Evolutionary conservation across 2,329 filamentous ascomycete species (phyloP).

Genomic region (Ambrosiella cleistominuta): DNA sequence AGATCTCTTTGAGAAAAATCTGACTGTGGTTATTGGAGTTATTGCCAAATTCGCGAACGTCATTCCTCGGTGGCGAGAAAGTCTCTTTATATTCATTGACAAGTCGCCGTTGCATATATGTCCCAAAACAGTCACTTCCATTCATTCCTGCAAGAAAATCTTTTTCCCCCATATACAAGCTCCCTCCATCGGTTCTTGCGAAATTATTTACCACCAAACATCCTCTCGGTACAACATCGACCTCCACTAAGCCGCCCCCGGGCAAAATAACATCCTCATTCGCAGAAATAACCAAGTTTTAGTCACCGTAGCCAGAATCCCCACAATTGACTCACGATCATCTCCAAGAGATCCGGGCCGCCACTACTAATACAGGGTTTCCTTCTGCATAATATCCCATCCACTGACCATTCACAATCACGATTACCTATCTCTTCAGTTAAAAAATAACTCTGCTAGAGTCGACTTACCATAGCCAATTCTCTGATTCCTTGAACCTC

Average conservation of each 20-base stretch:
- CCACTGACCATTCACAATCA: neutral
- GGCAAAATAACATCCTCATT: neutral
- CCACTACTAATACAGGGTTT: too few species aligned
- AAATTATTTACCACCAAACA: neutral
- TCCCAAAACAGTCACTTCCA: neutral
- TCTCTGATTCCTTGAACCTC: too few species aligned
- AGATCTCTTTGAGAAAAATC: neutral
- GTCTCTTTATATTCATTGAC: neutral
- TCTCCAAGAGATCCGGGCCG: too few species aligned
- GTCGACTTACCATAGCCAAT: too few species aligned
- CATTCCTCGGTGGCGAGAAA: neutral
- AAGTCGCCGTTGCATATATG: neutral
- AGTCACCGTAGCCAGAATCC: neutral
- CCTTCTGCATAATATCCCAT: too few species aligned
- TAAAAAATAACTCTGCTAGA: neutral
- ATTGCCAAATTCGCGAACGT: too few species aligned
- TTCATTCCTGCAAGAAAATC: neutral
- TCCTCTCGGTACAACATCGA: neutral
- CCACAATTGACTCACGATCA: neutral
- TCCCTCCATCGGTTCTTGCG: neutral
- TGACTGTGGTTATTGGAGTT: too few species aligned
- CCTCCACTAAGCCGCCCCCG: neutral
- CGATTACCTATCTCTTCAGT: neutral
- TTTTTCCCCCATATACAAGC: neutral
- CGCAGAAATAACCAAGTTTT: too few species aligned